Evolutionary conservation across 2,329 filamentous ascomycete species (phyloP), one percentile per base, ranked within the genome.

Genomic region (Cladosporium halotolerans): DNA sequence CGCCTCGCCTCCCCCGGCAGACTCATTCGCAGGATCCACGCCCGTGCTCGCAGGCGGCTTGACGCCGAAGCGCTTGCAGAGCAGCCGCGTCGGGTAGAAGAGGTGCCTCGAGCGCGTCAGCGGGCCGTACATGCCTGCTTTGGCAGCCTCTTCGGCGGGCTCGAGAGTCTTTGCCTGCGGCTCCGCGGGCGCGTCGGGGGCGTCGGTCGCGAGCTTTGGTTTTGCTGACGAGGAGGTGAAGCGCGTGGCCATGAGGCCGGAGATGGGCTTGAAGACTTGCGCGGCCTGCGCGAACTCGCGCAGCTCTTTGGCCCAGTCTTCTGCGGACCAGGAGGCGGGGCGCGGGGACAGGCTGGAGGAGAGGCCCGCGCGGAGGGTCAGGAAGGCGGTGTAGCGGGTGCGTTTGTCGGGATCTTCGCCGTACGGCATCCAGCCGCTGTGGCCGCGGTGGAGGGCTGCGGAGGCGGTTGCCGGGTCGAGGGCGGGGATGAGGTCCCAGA

Each of bases 31-130:
- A 0, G 76, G 69, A 40, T 84, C 79, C 33, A 76, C 71, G 62
- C 81, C 79, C 32, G 86, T 82, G 67, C 89, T 80, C 9, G 79
- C 77, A 0, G 91, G 89, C 8, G 86, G 81, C 56, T 79, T 83
- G n/a, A 97, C 86, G 61, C 90, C 90, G 72, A 99, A 96, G 8
- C 93, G 80, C 68, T 97, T 99, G 72, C 92, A 97, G n/a, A 97
- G 72, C 39, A 99, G 72, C 52, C 90, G 78, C 1, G 86, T 85
- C 1, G 93, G 93, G 61, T 84, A 85, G 69, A 96, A 97, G 4
- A 84, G 80, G 7, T 81, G 69, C 0, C 78, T 76, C 18, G 78
- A 82, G 57, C 93, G 79, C 3, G 93, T 99, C 82, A 97, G 80
- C 11, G 83, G 79, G 1, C 93, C 93, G 70, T 91, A 96, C 90